These are phyloP conservation scores for Penicillium waksmanii DNA, from an alignment of 495 filamentous ascomycete species.

Conservation along the genomic window DNA sequence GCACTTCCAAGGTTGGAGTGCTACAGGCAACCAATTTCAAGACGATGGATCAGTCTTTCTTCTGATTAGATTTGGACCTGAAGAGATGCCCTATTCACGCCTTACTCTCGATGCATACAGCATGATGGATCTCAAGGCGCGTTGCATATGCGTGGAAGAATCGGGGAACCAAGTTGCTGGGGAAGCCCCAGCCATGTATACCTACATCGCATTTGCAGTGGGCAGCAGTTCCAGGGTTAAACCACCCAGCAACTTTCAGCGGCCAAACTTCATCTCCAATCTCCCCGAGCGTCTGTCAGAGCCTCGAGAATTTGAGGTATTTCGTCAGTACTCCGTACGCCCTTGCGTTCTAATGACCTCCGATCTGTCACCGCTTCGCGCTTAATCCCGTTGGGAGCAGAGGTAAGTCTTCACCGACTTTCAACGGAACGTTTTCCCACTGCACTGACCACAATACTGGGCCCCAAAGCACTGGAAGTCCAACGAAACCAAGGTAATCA, in stretches of 20 bases:
- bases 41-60: too few species aligned
- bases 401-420: neutral
- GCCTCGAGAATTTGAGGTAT: neutral
- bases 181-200: neutral
- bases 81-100: conserved; percentile 1
- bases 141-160: neutral
- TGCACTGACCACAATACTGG: conserved; percentile 2
- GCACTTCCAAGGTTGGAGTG: neutral
- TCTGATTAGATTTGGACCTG: neutral
- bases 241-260: too few species aligned
- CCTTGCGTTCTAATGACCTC: neutral
- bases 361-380: neutral
- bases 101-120: neutral
- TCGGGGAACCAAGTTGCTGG: neutral
- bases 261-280: too few species aligned
- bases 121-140: neutral
- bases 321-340: neutral
- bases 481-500: neutral
- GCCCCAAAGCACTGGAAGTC: neutral
- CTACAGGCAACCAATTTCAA: too few species aligned
- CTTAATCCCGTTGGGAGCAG: neutral
- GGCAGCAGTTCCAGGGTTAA: neutral
- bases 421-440: neutral
- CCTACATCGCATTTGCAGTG: neutral
- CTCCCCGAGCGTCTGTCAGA: neutral